These are phyloP conservation scores for Bonnemaisonia californica DNA, from an alignment of 31 red algal genomes.

Conservation along the genomic window DNA sequence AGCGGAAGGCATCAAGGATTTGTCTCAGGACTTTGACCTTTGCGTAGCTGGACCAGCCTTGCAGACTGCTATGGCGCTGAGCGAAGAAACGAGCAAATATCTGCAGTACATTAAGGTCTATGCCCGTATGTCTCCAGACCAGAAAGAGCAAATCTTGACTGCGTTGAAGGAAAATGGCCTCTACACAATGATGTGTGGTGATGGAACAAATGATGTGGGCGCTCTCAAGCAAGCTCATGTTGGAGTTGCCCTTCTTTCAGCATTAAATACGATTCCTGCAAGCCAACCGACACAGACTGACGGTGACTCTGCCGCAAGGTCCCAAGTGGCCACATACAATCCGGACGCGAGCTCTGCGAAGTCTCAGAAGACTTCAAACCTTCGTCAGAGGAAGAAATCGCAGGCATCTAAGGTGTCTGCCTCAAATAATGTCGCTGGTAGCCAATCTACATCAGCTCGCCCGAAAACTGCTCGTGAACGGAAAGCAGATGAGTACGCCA, in stretches of 20 bases:
- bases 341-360: not conserved
- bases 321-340: not conserved
- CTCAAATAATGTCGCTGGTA: not conserved
- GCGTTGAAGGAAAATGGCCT: conserved; percentile 79
- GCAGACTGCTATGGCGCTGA: conserved; percentile 33
- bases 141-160: conserved; percentile 87
- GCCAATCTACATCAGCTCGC: not conserved
- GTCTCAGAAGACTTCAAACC: too few species aligned
- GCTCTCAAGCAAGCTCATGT: conserved; percentile 98
- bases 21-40: conserved; percentile 79
- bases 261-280: conserved; percentile 13
- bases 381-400: conserved; percentile 1
- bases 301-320: not conserved
- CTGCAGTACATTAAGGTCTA: conserved; percentile 75
- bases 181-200: conserved; percentile 94
- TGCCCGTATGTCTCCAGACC: conserved; percentile 84
- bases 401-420: not conserved
- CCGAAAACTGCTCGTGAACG: conserved; percentile 19
- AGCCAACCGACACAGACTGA: not conserved
- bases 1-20: conserved; percentile 23
- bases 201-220: conserved; percentile 99
- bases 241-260: conserved; percentile 91
- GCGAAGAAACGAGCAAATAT: conserved; percentile 1
- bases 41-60: conserved; percentile 83
- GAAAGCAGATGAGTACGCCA: conserved; percentile 32